phyloP scores from a whole-genome alignment of 2,329 filamentous ascomycete genomes.

The Epichloe coenophiala region DNA sequence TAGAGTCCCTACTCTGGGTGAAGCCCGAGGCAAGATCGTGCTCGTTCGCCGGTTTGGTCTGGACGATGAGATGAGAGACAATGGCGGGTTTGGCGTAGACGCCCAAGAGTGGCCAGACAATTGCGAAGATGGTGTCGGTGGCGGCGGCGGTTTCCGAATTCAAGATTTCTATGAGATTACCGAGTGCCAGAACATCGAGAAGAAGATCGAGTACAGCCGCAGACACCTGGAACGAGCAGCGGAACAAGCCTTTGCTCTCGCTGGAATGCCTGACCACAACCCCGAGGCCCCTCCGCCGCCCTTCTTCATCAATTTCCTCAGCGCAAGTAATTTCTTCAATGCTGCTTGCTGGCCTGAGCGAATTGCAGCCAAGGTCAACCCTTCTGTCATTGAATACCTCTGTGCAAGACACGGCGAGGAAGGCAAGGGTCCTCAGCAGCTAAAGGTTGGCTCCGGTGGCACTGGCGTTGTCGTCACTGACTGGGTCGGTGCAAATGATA shows the following conservation, averaged over 20 bases:
- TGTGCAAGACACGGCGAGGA: slow-evolving; percentile 42
- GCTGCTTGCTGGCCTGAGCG: slow-evolving; percentile 83
- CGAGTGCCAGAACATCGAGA: slow-evolving; percentile 59
- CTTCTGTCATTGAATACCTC: slow-evolving; percentile 52
- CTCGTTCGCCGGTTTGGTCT: slow-evolving; percentile 69
- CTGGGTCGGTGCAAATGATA: slow-evolving; percentile 74
- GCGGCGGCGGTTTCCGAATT: slow-evolving; percentile 63
- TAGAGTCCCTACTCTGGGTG: slow-evolving; percentile 62
- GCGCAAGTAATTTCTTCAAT: slow-evolving; percentile 89
- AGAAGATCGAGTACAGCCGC: slow-evolving; percentile 63
- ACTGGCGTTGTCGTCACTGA: slow-evolving; percentile 88
- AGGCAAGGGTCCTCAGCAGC: slow-evolving; percentile 33
- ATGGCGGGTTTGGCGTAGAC: slow-evolving; percentile 44
- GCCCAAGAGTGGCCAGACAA: slow-evolving; percentile 74
- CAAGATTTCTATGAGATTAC: slow-evolving; percentile 92
- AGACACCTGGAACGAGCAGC: slow-evolving; percentile 66
- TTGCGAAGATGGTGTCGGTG: slow-evolving; percentile 57
- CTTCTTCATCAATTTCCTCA: slow-evolving; percentile 83
- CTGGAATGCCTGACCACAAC: slow-evolving; percentile 18
- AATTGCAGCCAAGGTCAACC: slow-evolving; percentile 79
- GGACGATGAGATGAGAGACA: slow-evolving; percentile 35
- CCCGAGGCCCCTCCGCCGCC: slow-evolving; percentile 32
- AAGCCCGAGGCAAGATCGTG: slow-evolving; percentile 70
- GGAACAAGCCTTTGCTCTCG: slow-evolving; percentile 32
- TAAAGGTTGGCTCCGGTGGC: slow-evolving; percentile 53